Evolutionary conservation across 352 stramenopile genomes (phyloP), one percentile per base, ranked within the genome.

Genomic region (Globisporangium okanoganense): DNA sequence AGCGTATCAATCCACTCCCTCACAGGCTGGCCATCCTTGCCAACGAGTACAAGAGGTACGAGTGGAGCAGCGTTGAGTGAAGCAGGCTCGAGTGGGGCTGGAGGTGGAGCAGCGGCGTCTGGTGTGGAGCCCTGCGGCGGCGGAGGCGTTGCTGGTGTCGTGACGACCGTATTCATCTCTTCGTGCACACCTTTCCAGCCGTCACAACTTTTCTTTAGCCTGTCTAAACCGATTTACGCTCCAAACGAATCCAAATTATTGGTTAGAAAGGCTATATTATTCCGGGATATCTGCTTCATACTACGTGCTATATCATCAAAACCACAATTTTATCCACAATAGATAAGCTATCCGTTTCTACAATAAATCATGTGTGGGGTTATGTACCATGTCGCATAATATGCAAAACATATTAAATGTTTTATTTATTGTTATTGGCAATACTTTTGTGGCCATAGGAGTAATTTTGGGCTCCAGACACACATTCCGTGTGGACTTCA

Each of bases 1-100:
- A 92, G 71, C 56, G 80, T 90, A 36, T 92, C 78, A 47, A 90
- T 92, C 82, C 80, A 92, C 68, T 90, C 82, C 16, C 75, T 73
- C 27, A 87, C 75, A 24, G 80, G 80, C n/a, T 78, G 52, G 5
- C 61, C 61, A 61, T 61, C 72, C 35, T 36, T 54, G 41, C 45
- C 53, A 12, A 58, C 58, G 20, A 49, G 49, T 27, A 50, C 54
- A 8, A 24, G 20, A n/a, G 47, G 25, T 33, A 49, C 5, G 22
- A 36, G 8, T 38, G 64, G 14, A 44, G 50, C 25, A 2, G 41
- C 10, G 12, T 13, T 5, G 9, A 36, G 8, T 44, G 64, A 10
- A 44, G 50, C 25, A 4, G 41, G 5, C 5, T 13, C 14, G 4
- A n/a, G 6, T 24, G 47, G 14, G 2, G 24, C 25, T 36, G 24